Evolutionary conservation across 768 basidiomycete species (phyloP), one percentile per base, ranked within the genome.

Genomic region (Rossbeevera mucosa): DNA sequence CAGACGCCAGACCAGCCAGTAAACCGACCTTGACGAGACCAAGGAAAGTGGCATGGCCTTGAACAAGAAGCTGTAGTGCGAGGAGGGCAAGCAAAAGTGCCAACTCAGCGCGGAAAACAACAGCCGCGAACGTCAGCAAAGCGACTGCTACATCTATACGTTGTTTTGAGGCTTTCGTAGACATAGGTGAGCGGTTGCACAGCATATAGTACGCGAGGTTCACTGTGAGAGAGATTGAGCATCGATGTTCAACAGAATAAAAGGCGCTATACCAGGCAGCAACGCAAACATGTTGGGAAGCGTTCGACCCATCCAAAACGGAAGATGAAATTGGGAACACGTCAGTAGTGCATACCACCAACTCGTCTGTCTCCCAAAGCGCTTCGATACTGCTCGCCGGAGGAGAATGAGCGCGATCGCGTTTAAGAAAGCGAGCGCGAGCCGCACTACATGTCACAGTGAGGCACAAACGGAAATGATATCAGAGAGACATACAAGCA

Each of bases 251-350:
- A 41, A 41, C 13, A 36, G 31, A 30, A 12, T n/a, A n/a, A 18
- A 30, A 16, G 13, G 43, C n/a, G 57, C 71, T 21, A 13, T 56
- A 94, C 93, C 89, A 42, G 85, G 81, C 2, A 88, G 73, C 16
- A 94, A 71, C 4, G 93, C 93, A 55, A 94, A 84, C 85, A 93
- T 95, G 66, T 98, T 99, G 1, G 96, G 95, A 7, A 98, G 69
- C 0, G 95, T 96, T 49, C 96, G 73, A 2, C 93, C 85, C 76
- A 93, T 90, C 86, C 92, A 98, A 67, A 91, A 99, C 7, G 85
- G 85, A 5, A 94, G 64, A 64, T 98, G 96, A 64, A 96, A 98
- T 63, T 95, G 93, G 0, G 86, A 82, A 57, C 82, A 76, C 4
- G 83, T 82, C n/a, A 96, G 64, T 0, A 94, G 55, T 1, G 79